These are phyloP conservation scores for Penicillium fimorum DNA, from an alignment of 495 filamentous ascomycete species.

Conservation along the genomic window DNA sequence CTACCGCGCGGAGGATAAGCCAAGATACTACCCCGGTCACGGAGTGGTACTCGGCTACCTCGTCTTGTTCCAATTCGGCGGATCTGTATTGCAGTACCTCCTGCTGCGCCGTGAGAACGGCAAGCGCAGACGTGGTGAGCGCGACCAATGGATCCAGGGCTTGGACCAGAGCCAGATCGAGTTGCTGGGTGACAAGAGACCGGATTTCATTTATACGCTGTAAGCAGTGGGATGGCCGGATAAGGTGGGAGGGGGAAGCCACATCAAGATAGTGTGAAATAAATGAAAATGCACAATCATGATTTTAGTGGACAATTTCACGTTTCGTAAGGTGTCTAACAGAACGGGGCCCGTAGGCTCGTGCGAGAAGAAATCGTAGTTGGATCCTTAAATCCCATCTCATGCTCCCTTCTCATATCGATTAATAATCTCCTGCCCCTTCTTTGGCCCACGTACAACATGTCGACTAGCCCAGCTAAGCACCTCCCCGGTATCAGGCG, in stretches of 20 bases:
- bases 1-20: constrained; percentile 55
- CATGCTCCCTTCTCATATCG: constrained; percentile 25
- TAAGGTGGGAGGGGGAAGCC: neutral
- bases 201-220: constrained; percentile 77
- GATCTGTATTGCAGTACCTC: constrained; percentile 61
- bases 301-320: neutral
- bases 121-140: constrained; percentile 55
- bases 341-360: neutral
- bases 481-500: constrained; percentile 35
- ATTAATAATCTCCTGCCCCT: constrained; percentile 50
- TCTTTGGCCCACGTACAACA: constrained; percentile 48
- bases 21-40: constrained; percentile 57
- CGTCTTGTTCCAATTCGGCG: constrained; percentile 56
- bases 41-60: constrained; percentile 60
- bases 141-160: constrained; percentile 62
- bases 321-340: neutral
- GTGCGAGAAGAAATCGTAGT: neutral
- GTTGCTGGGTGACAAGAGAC: constrained; percentile 63
- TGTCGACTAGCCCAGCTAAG: constrained; percentile 49
- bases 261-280: constrained; percentile 2
- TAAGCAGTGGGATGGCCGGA: constrained; percentile 25
- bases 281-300: neutral
- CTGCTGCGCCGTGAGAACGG: constrained; percentile 50
- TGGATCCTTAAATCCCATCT: constrained; percentile 14
- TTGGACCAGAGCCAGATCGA: constrained; percentile 33